These are phyloP conservation scores for Berberis vulgaris DNA, from an alignment of 164 flowering plant species.

Conservation along the genomic window DNA sequence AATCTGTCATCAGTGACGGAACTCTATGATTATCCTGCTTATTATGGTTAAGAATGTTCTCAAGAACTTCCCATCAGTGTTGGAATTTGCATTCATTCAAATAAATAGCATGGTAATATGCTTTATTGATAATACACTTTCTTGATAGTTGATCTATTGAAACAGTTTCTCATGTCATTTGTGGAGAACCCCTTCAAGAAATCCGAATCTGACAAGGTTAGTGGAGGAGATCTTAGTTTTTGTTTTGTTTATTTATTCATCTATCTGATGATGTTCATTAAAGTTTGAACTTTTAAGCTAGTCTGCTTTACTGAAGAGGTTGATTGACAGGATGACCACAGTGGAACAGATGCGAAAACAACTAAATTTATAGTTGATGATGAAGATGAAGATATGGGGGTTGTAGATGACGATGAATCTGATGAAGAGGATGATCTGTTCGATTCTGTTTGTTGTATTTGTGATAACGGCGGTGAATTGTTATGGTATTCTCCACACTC, in stretches of 20 bases:
- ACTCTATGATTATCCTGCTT: too few species aligned
- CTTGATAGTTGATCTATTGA: slow-evolving; percentile 8
- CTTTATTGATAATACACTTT: neutral
- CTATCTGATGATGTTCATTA: neutral
- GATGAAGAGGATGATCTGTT: neutral
- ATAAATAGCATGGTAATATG: neutral
- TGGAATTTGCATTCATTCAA: neutral
- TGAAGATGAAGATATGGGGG: slow-evolving; percentile 21
- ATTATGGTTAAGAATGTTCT: too few species aligned
- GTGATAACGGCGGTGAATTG: slow-evolving; percentile 83
- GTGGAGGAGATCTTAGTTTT: neutral
- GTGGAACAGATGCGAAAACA: slow-evolving; percentile 9
- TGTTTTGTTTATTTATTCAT: too few species aligned
- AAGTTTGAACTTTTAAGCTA: too few species aligned
- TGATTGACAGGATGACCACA: slow-evolving; percentile 20
- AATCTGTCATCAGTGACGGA: too few species aligned
- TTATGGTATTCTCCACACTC: slow-evolving; percentile 35
- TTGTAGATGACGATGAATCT: slow-evolving; percentile 29
- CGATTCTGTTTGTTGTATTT: slow-evolving; percentile 51
- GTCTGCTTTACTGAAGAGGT: neutral
- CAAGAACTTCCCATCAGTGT: neutral
- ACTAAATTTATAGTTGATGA: slow-evolving; percentile 37
- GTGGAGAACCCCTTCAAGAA: slow-evolving; percentile 42
- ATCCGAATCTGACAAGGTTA: slow-evolving; percentile 43
- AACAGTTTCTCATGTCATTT: slow-evolving; percentile 46